Evolutionary conservation across 495 filamentous ascomycete species (phyloP), one percentile per base, ranked within the genome.

Genomic region (Daldinia caldariorum): DNA sequence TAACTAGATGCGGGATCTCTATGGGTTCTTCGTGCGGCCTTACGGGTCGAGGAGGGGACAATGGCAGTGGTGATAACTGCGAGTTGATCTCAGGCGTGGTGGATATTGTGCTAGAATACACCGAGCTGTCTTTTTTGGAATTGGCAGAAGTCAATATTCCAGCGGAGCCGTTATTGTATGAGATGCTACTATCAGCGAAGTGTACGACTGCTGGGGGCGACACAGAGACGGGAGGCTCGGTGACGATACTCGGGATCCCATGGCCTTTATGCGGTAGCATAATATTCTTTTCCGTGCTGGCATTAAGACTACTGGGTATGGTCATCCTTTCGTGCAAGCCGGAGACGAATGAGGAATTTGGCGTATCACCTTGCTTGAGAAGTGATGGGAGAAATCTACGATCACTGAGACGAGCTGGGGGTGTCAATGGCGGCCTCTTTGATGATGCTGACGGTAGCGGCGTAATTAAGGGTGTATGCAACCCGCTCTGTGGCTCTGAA

Each of bases 361-460:
- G 74, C 13, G 74, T 72, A 35, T 67, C 66, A n/a, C 67, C 63
- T 14, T 71, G 68, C 12, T 74, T 76, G 50, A 81, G 74, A 61
- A 81, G 76, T 18, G 80, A 71, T 6, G 78, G 74, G 35, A 83
- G 76, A 43, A 81, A 77, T 31, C 69, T 78, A 20, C 82, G 76
- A 50, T 84, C 81, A 53, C 80, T 78, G 10, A 84, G 76, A 6
- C 81, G 81, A 8, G 80, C 77, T 3, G 81, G 83, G 10, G 83
- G 81, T 6, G 76, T 81, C 26, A 81, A 60, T 5, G 70, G 66
- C 13, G 58, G 51, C 14, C 65, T 66, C 35, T 66, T 69, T 13
- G 76, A 65, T 14, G 71, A 72, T 13, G 68, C 69, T 4, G 79
- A 77, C 57, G 70, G 63, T 14, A 72, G 57, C 1, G 82, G 74